Conservation (phyloP, 1,284 basidiomycete species). For the Sporisorium reilianum region DNA sequence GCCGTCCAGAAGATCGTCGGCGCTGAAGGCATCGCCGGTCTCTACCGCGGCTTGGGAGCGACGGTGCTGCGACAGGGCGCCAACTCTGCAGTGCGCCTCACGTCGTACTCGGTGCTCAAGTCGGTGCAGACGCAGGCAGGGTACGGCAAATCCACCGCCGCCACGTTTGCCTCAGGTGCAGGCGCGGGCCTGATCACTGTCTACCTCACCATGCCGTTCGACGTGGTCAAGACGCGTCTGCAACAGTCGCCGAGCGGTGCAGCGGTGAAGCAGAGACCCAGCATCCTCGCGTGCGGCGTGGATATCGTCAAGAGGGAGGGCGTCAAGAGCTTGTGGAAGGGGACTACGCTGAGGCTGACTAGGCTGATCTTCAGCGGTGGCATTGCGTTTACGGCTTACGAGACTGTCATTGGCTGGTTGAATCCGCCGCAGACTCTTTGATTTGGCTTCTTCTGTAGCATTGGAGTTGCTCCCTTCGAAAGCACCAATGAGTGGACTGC, state of each 20-base stretch:
- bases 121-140: constrained; percentile 40
- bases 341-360: constrained; percentile 87
- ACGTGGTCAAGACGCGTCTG: constrained; percentile 98
- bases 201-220: constrained; percentile 71
- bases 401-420: constrained; percentile 31
- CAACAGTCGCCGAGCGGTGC: constrained; percentile 76
- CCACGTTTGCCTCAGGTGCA: constrained; percentile 75
- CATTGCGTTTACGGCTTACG: constrained; percentile 51
- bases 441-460: not conserved
- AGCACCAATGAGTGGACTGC: too few relatives aligned
- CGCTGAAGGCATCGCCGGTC: constrained; percentile 77
- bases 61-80: constrained; percentile 87
- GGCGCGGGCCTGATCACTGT: constrained; percentile 95
- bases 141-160: constrained; percentile 76
- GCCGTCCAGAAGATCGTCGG: constrained; percentile 18
- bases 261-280: constrained; percentile 78
- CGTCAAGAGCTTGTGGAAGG: constrained; percentile 89
- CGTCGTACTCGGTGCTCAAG: constrained; percentile 89
- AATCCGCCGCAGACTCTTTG: constrained; percentile 1
- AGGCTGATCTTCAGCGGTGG: constrained; percentile 74
- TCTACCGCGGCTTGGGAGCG: constrained; percentile 93
- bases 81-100: constrained; percentile 93
- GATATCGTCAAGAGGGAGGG: constrained; percentile 87
- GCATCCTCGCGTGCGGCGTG: constrained; percentile 78
- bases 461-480: too few relatives aligned